These are phyloP conservation scores for Fonsecaea pedrosoi DNA, from an alignment of 2,329 filamentous ascomycete genomes.

Conservation along the genomic window DNA sequence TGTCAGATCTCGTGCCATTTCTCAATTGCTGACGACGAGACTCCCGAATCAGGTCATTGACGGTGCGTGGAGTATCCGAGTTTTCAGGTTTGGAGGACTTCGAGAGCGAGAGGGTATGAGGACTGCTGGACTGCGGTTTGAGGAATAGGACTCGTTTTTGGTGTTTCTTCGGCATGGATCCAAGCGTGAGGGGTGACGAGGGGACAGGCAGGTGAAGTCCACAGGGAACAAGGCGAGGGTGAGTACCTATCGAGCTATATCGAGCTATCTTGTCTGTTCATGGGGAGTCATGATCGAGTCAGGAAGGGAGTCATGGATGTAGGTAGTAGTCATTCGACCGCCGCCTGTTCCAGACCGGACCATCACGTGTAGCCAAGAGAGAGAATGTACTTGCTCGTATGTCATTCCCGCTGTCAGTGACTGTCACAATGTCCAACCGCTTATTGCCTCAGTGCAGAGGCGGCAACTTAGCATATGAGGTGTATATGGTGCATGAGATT, in stretches of 20 bases:
- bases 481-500: no score
- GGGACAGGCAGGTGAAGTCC: neutral
- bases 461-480: no score
- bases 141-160: constrained; percentile 45
- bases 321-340: neutral
- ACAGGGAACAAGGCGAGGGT: neutral
- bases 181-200: neutral
- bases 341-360: neutral
- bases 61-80: constrained; percentile 45
- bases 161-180: constrained; percentile 57
- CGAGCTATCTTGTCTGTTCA: neutral
- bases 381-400: neutral
- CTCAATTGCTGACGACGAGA: constrained; percentile 53
- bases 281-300: neutral
- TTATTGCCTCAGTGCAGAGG: no score
- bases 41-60: constrained; percentile 57
- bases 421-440: no score
- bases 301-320: neutral
- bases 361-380: constrained; percentile 4
- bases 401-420: no score
- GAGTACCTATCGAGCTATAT: neutral
- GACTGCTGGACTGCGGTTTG: constrained; percentile 51
- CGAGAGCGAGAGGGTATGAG: constrained; percentile 49
- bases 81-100: constrained; percentile 38
- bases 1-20: constrained; percentile 20